Evolutionary conservation across 2,329 filamentous ascomycete species (phyloP).

Genomic region (Diaporthe longicolla): DNA sequence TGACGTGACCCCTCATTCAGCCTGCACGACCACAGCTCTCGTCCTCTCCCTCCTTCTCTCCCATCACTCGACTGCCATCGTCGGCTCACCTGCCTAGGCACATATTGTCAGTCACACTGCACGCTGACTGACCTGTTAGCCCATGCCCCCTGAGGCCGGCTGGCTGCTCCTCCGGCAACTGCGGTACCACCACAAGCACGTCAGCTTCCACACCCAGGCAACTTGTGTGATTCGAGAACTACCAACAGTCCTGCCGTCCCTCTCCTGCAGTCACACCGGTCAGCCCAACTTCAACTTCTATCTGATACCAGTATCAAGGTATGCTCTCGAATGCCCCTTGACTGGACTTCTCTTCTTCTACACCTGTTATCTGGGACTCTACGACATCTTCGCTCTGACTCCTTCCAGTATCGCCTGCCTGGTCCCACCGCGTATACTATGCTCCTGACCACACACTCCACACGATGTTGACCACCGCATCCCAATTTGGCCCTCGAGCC

Average conservation of each 20-base stretch:
- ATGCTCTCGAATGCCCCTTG: background rate
- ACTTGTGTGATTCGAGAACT: background rate
- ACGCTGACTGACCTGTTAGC: background rate
- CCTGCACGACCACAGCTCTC: background rate
- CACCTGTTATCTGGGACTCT: background rate
- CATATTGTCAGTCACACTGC: constrained; percentile 12
- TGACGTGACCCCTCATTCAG: constrained; percentile 19
- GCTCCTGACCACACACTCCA: background rate
- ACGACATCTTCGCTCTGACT: background rate
- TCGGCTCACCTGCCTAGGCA: background rate
- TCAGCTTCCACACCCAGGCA: background rate
- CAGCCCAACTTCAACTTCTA: background rate
- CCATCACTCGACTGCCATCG: background rate
- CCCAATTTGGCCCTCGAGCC: constrained; percentile 49
- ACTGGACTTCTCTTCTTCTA: background rate
- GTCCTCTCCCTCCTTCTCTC: background rate
- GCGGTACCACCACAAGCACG: constrained; percentile 2
- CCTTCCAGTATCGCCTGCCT: background rate
- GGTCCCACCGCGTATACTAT: constrained; percentile 24
- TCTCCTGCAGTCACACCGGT: background rate
- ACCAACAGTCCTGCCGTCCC: constrained; percentile 4
- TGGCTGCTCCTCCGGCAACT: constrained; percentile 8
- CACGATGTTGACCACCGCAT: constrained; percentile 54
- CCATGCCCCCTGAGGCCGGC: constrained; percentile 1
- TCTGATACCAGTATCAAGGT: background rate